Evolutionary conservation across 129 eudicot genomes (phyloP), one percentile per base, ranked within the genome.

Genomic region (Chrysanthemum lavandulifolium): DNA sequence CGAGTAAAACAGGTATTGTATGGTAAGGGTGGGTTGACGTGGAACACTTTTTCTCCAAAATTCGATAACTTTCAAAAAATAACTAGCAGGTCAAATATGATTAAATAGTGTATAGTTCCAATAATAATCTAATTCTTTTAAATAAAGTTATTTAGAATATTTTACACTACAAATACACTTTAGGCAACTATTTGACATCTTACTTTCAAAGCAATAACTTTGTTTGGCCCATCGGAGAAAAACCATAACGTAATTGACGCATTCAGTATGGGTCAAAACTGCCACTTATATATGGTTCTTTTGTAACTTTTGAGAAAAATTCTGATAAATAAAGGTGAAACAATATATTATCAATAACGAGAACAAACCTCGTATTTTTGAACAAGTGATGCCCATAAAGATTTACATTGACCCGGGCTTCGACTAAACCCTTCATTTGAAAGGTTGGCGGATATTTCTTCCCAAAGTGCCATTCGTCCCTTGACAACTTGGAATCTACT

Each of bases 391-490:
- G 97, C 76, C 99, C 99, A 95, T 54, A 95, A 75, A 58, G 94
- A 88, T 88, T 95, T 95, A 84, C 97, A 95, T 55, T 95, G 97
- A 31, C 95, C 99, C 8, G 99, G 84, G 60, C 88, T 86, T 82
- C 97, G 86, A 84, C 31, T 82, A 74, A 79, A 61, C 61, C 99
- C 99, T 52, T 84, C 86, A 53, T 76, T 75, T 27, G 84, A 72
- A 70, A 95, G 73, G 78, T 79, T 88, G 0, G 84, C 77, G 13
- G 97, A 85, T 53, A 95, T 82, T 78, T 95, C 97, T 86, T 91
- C 91, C 99, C 99, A 95, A 13, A 95, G 96, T 63, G 96, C 97
- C 99, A 95, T 95, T 65, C 99, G 87, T 13, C 99, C 94, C 85
- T 81, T 91, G 56, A 82, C 85, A 18, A 91, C 99, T 82, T 95